phyloP scores from a whole-genome alignment of 139 green algal species.

The Chlamydomonas sp. region DNA sequence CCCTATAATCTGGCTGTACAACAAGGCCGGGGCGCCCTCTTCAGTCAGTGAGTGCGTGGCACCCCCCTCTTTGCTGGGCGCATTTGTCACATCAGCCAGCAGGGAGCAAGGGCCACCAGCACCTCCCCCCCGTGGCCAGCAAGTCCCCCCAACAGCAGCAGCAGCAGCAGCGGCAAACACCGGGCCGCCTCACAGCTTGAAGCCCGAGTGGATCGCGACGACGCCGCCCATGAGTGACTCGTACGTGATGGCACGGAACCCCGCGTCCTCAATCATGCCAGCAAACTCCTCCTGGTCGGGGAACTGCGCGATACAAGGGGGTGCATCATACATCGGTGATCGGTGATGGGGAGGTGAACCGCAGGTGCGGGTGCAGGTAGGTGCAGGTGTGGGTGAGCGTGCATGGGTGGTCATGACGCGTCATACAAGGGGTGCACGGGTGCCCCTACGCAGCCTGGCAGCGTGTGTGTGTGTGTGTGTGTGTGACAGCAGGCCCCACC shows the following conservation, averaged over 20 bases:
- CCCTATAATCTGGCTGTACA: too few relatives aligned
- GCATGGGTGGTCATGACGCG: not conserved
- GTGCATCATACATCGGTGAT: not conserved
- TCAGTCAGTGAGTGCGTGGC: too few relatives aligned
- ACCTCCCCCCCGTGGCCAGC: too few relatives aligned
- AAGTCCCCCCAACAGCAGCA: conserved; percentile 3
- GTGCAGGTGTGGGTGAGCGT: too few relatives aligned
- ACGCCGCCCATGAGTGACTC: conserved; percentile 82
- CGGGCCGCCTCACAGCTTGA: conserved; percentile 66
- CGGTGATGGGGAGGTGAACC: not conserved
- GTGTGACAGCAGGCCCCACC: too few relatives aligned
- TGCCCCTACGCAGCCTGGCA: too few relatives aligned
- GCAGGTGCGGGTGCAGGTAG: not conserved
- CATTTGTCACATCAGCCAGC: too few relatives aligned
- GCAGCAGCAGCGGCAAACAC: not conserved
- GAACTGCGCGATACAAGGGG: not conserved
- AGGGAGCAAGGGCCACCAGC: too few relatives aligned
- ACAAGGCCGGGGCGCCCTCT: too few relatives aligned
- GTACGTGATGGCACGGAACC: conserved; percentile 73
- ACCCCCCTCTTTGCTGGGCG: too few relatives aligned
- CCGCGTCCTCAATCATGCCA: conserved; percentile 69
- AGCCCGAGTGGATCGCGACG: conserved; percentile 90
- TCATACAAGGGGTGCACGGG: not conserved
- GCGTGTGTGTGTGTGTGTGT: too few relatives aligned
- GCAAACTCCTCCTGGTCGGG: conserved; percentile 53